Evolutionary conservation across 1,284 basidiomycete species (phyloP).

Genomic region (Cystobasidium sp.): DNA sequence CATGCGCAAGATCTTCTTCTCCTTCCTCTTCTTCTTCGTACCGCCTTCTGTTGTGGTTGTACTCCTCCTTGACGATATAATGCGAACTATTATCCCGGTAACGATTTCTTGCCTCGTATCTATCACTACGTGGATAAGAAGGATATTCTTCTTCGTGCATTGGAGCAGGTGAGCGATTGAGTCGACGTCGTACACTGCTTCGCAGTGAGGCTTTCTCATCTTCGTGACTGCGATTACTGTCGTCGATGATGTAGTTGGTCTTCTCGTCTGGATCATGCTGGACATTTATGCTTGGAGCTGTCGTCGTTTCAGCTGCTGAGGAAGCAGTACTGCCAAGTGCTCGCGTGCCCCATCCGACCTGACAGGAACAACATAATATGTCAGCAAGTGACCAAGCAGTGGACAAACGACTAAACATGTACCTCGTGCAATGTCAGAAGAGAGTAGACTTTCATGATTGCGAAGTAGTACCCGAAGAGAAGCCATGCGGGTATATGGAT

Average conservation of each 20-base stretch:
- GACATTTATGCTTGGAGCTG: not conserved
- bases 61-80: not conserved
- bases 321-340: constrained; percentile 16
- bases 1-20: constrained; percentile 9
- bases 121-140: not conserved
- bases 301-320: not conserved
- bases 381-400: not conserved
- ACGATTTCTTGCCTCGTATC: not conserved
- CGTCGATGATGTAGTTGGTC: not conserved
- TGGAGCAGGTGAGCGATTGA: too few relatives aligned
- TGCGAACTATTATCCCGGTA: constrained; percentile 5
- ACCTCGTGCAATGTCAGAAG: constrained; percentile 79
- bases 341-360: constrained; percentile 35
- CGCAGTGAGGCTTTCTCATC: too few relatives aligned
- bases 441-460: constrained; percentile 84
- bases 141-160: too few relatives aligned
- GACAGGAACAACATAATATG: not conserved
- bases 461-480: constrained; percentile 83
- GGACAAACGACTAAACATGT: constrained; percentile 34
- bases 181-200: too few relatives aligned
- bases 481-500: constrained; percentile 91
- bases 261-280: constrained; percentile 18
- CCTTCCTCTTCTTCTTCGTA: not conserved
- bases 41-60: not conserved
- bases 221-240: too few relatives aligned